Evolutionary conservation across 495 filamentous ascomycete genomes (phyloP), one percentile per base, ranked within the genome.

Genomic region (Penicillium psychrofluorescens): DNA sequence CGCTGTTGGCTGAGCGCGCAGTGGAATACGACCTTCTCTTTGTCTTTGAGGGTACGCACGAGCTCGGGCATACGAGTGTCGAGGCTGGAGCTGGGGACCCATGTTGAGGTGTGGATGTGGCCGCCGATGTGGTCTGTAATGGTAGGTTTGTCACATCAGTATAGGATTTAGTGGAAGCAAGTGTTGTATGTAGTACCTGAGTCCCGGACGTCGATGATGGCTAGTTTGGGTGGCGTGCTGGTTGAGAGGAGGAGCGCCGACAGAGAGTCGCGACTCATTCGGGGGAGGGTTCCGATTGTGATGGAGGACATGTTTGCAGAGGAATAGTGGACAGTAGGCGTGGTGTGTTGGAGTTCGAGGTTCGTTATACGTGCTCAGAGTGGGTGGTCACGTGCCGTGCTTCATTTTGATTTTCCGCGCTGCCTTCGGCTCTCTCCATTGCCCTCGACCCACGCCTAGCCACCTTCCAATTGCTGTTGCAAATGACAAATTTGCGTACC

Each of bases 1-100:
- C 92, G 77, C 66, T 92, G 85, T 70, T 97, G 92, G 50, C 84
- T 88, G 29, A 97, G 68, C n/a, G 86, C 84, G 66, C 92, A 98
- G 66, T 98, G 94, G 62, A 98, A 98, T 12, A 98, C 79, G 15
- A 98, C 87, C 34, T 74, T 81, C 35, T 94, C 76, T 56, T 86
- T 88, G 57, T 85, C 82, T 46, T 81, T 64, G 29, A 96, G 78
- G 42, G 77, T 82, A 40, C 86, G 83, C 4, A 95, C 76, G 27
- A 98, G 78, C 48, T 88, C 86, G 1, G 92, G 88, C 47, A 90
- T 75, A 45, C 73, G 79, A 60, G 79, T 72, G 56, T 94, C 87
- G 29, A 95, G 78, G 3, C 76, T 74, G 31, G 61, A 67, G 43
- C 78, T 87, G 7, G 94, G 90, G 32, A 86, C 75, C 71, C 95